Base-by-base conservation (phyloP, 495 filamentous ascomycete species). In the Aspergillus campestris region DNA sequence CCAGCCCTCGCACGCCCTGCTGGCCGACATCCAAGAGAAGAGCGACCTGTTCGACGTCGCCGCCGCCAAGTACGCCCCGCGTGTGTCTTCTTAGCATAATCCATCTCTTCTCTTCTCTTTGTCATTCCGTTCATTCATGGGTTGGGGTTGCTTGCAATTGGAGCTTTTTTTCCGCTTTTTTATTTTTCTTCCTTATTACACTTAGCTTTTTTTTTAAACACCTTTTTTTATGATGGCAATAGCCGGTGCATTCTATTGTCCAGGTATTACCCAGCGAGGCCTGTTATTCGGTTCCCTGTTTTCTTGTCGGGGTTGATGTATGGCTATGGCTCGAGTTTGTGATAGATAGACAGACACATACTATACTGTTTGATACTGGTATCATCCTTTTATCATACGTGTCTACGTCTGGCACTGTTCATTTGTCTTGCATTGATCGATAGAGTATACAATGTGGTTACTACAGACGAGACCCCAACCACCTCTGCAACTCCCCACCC, bases 41-140 rank as follows among this genome's bases (percentile, higher is more conserved):
- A 82, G 75, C 57, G 78, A 70, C 10, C 58, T 84, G 42, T 94
- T 94, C 57, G 88, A 92, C 59, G 80, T 79, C 47, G 84, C 86
- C 5, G 86, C 87, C 5, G 69, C 75, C 3, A 92, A 89, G 64
- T 91, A 86, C 62, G 74, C 80, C 37, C 74, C 86, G 8, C 89
- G 83, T 65, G 81, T 83, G 38, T 68, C 78, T 12, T 78, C 79
- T 43, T 84, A 61, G 35, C 36, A 30, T 52, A 44, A 44, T 12
- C 24, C 38, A 34, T n/a, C 30, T 41, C 6, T 18, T 36, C 40
- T 45, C 31, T 27, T 18, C 34, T 31, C 44, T 46, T 14, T 31
- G 35, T 45, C 32, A 43, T 47, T 38, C 36, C 38, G 30, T 24
- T 24, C 18, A 24, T 24, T 24, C 4, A 2, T 24, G 18, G 18